Base-by-base conservation (phyloP, 495 filamentous ascomycete species). In the Hypoxylon lienhwacheense region DNA sequence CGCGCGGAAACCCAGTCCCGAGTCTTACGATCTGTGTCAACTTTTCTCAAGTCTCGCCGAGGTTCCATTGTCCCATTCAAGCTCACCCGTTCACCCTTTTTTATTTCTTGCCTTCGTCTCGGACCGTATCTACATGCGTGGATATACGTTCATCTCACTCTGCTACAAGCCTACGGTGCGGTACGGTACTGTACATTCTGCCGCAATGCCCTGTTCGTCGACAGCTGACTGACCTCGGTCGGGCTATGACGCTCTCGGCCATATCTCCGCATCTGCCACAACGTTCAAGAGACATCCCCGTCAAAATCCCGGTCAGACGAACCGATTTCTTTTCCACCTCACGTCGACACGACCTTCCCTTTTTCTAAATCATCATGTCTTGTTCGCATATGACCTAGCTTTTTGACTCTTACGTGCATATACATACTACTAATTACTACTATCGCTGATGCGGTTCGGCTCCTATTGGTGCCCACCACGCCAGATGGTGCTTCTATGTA, bases 251-350 rank as follows among this genome's bases (percentile, higher is more conserved):
- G 44, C 43, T 61, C 51, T 61, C 57, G 57, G 57, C 31, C 41
- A 61, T 61, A 61, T 55, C 53, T 55, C 57, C 57, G 51, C 45
- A 61, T 61, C 52, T 41, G 47, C 57, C 39, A 60, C 25, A 36
- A 34, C 26, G 57, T 47, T 51, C 34, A 61, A 50, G 57, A 50
- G 47, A 45, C 39, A 50, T 50, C 57, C 57, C 51, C 46, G 50
- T 51, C 8, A 52, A 40, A 29, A 55, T 50, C 57, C 50, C 46
- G 47, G 51, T 55, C 51, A 47, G 41, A 46, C 46, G 45, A 61
- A 20, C 57, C 45, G 57, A 61, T 34, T 19, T 47, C 29, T 41
- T 32, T 46, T 36, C 51, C 57, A 47, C 46, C 28, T 40, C 57
- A 45, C 17, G 51, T 43, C 51, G 51, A 61, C 51, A 55, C 57